A percentile compares a stretch with the other conserved stretches of the same genome.
These are phyloP conservation scores for Amanita rubescens DNA, from an alignment of 768 basidiomycete species.

Conservation along the genomic window DNA sequence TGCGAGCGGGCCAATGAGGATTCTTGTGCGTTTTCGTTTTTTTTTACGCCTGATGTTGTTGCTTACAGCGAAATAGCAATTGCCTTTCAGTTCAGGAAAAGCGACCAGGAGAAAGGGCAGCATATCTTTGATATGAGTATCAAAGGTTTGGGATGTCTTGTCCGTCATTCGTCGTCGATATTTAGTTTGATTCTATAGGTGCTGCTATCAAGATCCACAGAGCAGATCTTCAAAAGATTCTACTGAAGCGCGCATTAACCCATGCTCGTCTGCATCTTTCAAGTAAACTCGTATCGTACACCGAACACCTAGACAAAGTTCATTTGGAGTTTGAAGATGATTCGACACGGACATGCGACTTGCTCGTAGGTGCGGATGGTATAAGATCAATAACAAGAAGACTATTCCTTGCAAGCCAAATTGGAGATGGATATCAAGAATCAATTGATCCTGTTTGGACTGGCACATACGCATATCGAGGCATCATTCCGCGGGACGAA, in stretches of 20 bases:
- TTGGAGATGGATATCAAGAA: not conserved
- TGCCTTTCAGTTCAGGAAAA: conserved; percentile 50
- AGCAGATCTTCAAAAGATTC: conserved; percentile 55
- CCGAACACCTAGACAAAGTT: conserved; percentile 23
- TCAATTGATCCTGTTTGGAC: conserved; percentile 30
- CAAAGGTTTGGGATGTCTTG: conserved; percentile 34
- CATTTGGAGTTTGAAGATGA: conserved; percentile 21
- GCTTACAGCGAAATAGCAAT: conserved; percentile 29
- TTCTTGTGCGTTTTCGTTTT: not conserved
- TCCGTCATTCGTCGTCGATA: not conserved
- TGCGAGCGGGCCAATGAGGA: not conserved
- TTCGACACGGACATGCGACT: conserved; percentile 21
- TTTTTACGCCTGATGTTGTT: too few relatives aligned
- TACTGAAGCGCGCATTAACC: conserved; percentile 42
- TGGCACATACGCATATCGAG: conserved; percentile 31
- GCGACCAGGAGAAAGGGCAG: conserved; percentile 49
- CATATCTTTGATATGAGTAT: conserved; percentile 47
- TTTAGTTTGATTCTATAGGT: conserved; percentile 25
- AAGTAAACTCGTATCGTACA: conserved; percentile 55
- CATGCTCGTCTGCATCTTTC: conserved; percentile 40
- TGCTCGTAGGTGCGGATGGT: conserved; percentile 36
- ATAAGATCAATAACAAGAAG: conserved; percentile 21
- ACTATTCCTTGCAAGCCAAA: not conserved
- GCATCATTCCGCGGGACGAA: conserved; percentile 21
- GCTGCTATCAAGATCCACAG: conserved; percentile 51